phyloP scores from a whole-genome alignment of 768 basidiomycete species.

The Leccinum longicurvipes region DNA sequence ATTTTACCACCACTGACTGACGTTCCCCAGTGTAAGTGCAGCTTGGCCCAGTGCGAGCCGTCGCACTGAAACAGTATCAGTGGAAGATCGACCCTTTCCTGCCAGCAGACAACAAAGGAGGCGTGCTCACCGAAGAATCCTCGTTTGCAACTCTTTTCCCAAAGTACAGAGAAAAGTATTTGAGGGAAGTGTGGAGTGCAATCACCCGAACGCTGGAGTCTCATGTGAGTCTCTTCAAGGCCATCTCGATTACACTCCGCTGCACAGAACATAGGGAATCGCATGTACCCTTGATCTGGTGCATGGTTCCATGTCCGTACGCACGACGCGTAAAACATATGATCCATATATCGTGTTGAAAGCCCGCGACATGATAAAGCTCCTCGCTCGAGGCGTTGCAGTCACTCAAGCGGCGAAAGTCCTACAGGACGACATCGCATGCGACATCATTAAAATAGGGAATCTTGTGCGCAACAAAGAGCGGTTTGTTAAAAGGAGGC shows the following conservation, averaged over 20 bases:
- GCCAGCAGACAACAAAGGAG: slow-evolving; percentile 71
- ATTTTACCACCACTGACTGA: background rate
- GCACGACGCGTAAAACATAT: slow-evolving; percentile 94
- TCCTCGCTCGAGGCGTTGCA: slow-evolving; percentile 89
- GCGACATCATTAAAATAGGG: slow-evolving; percentile 98
- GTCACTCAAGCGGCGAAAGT: slow-evolving; percentile 84
- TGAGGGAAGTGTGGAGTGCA: slow-evolving; percentile 91
- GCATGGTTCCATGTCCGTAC: slow-evolving; percentile 96
- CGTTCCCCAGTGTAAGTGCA: slow-evolving; percentile 42
- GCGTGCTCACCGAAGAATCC: slow-evolving; percentile 90
- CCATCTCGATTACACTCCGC: background rate
- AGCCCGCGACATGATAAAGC: slow-evolving; percentile 92
- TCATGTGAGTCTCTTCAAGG: slow-evolving; percentile 50
- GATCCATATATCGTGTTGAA: slow-evolving; percentile 97
- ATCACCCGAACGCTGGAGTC: slow-evolving; percentile 81
- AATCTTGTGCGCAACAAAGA: slow-evolving; percentile 93
- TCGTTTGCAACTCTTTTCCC: slow-evolving; percentile 98
- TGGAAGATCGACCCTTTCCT: slow-evolving; percentile 90
- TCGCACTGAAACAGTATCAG: slow-evolving; percentile 35
- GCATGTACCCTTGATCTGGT: slow-evolving; percentile 91
- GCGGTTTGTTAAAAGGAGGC: slow-evolving; percentile 91
- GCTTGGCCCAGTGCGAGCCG: background rate
- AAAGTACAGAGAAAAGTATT: slow-evolving; percentile 96
- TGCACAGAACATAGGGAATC: slow-evolving; percentile 56
- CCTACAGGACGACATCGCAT: slow-evolving; percentile 83